Evolutionary conservation across 129 eudicot species (phyloP), one percentile per base, ranked within the genome.

Genomic region (Mikania micrantha): DNA sequence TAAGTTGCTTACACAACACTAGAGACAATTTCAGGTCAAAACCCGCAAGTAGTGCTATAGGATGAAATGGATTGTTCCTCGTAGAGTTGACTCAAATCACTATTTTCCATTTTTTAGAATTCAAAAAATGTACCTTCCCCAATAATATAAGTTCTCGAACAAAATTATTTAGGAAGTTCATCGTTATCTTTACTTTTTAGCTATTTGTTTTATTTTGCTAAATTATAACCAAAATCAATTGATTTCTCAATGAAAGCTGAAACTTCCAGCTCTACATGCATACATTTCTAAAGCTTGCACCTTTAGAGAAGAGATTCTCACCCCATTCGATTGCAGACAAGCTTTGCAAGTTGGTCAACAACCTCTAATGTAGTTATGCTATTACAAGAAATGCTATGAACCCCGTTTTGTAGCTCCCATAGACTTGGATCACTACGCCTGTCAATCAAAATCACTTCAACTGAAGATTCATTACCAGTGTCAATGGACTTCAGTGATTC

Each of bases 241-340:
- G 12, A 29, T 31, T 29, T 13, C 29, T 34, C 17, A 21, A 12
- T 9, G 10, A 10, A 60, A 40, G 70, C 16, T 4, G 40, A 27
- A 65, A 39, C 13, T 28, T 38, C 32, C 71, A 47, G 31, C 28
- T 47, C 71, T 58, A 71, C 68, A 60, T 60, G 38, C 2, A 45
- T 29, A 44, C 0, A 29, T 60, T 71, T 45, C 67, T 71, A 24
- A 59, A 71, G 44, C 47, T 59, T 29, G 19, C 56, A 7, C 29
- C 35, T 2, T 60, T 11, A 71, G 24, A 32, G 1, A 42, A 49
- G 3, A 71, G 24, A 16, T 38, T 72, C 95, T 84, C 82, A 90
- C 97, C 95, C 95, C 95, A 87, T 82, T 60, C 79, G 86, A 70
- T 72, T 80, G 72, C 88, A 90, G n/a, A 86, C 91, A 77, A 90